Evolutionary conservation across 352 stramenopile genomes (phyloP), one percentile per base, ranked within the genome.

Genomic region (Globisporangium camurandrum): DNA sequence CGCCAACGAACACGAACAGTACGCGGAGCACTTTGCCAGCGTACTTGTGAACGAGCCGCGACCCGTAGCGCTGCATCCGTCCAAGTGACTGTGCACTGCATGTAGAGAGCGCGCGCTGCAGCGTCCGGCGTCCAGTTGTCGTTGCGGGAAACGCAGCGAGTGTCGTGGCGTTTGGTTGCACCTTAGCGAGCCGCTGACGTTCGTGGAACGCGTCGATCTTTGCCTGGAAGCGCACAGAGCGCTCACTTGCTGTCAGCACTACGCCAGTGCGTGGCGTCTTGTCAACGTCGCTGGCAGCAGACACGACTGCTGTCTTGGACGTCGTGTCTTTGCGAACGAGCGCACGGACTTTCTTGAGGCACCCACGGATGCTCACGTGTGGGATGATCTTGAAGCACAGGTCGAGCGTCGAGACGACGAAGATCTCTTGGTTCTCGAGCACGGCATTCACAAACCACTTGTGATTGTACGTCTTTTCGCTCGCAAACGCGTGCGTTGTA

Each of bases 321-420:
- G 30, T 1, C 19, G 42, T 57, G 51, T 57, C 48, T 24, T 57
- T 57, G 34, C 51, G 42, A 11, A 61, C 50, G 34, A 61, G 39
- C 20, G 37, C 55, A 10, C 37, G 27, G 26, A 61, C 51, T 23
- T 51, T 57, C 34, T 48, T 52, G 31, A 63, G 30, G 19, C 56
- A 63, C 20, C 40, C 23, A 6, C 46, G 43, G 10, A 63, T 63
- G 38, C 56, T 59, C 23, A 55, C 20, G 33, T 61, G 51, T 30
- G 56, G 56, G 19, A 56, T 60, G 34, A 56, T 56, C 31, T 59
- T 60, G 37, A 60, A 45, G 27, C 59, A 10, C 12, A 60, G 56
- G 28, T 63, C 56, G 2, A 59, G 17, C 1, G 45, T 48, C n/a
- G 43, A 61, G 45, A 49, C 24, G 19, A 50, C 56, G 17, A 63